Evolutionary conservation across 2,329 filamentous ascomycete genomes (phyloP), one percentile per base, ranked within the genome.

Genomic region (Fonsecaea nubica): DNA sequence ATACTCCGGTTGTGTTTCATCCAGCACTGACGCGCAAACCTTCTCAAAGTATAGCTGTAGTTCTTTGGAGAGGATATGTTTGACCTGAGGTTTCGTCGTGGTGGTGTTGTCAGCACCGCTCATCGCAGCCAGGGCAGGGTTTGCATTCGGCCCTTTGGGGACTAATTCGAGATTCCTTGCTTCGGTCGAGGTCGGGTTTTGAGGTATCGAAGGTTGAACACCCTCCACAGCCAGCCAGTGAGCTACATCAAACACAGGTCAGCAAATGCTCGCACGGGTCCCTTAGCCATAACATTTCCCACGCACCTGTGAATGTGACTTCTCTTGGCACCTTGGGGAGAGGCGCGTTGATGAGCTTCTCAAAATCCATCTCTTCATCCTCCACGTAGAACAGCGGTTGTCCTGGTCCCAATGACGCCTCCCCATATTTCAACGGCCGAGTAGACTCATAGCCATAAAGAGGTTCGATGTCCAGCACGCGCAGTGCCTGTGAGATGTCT

Each of bases 191-290:
- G 93, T 95, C 6, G 95, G 95, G 78, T 99, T 99, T 78, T 98
- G 94, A 1, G 94, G 93, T 73, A 98, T 97, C 0, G 93, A 92
- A 1, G 95, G 95, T 77, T 99, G 94, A 33, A 98, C 95, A 66
- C 95, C 95, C 83, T 99, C 95, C 57, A 99, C 92, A 25, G 95
- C 93, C 68, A 98, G 89, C 94, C 95, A 99, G 80, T 99, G 95
- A 67, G 92, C 95, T 93, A 75, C 48, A 25, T 1, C 9, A 48
- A 15, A 32, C 35, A 38, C 15, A 61, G 3, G 33, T 59, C 40
- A 59, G 60, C 42, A 25, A 13, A 30, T 10, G 60, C 38, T 50
- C 30, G 15, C 36, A 12, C 7, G 13, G 35, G 36, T 32, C 5
- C 21, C 9, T 10, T n/a, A 9, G 48, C 10, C 33, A 7, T 21